Percentiles rank a stretch among this genome's conserved stretches.
These are phyloP conservation scores for Globisporangium okanoganense DNA, from an alignment of 352 stramenopile species.

Conservation along the genomic window DNA sequence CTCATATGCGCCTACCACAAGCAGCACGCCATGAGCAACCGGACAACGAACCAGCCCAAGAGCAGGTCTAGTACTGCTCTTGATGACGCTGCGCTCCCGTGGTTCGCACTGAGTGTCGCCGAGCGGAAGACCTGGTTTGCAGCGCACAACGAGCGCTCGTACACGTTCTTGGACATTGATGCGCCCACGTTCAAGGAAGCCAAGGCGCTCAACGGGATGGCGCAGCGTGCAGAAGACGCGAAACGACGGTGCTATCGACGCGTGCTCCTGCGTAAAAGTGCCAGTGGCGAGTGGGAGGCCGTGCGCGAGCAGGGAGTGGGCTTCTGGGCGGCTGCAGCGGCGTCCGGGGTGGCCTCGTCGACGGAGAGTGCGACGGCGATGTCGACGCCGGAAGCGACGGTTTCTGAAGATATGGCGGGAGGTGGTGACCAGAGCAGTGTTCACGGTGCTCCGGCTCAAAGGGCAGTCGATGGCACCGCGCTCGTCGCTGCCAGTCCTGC, in stretches of 20 bases:
- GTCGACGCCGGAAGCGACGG: neutral
- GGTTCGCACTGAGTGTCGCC: neutral
- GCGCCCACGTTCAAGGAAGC: neutral
- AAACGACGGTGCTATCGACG: neutral
- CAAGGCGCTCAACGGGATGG: neutral
- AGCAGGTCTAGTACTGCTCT: neutral
- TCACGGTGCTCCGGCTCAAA: neutral
- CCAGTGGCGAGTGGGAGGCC: neutral
- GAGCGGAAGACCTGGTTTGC: neutral
- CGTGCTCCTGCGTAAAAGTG: neutral
- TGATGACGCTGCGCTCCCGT: neutral
- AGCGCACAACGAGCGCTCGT: neutral
- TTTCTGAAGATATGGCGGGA: neutral
- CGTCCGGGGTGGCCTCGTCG: no score
- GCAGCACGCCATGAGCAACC: no score
- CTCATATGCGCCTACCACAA: constrained; percentile 7
- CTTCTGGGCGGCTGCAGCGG: neutral
- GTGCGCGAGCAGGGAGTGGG: neutral
- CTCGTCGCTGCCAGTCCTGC: neutral
- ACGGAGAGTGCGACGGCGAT: neutral
- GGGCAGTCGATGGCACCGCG: no score
- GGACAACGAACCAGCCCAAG: neutral
- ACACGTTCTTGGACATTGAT: neutral
- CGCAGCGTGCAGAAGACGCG: neutral
- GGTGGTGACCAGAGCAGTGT: neutral